These are phyloP conservation scores for Ceratobasidium sp. DNA, from an alignment of 1,284 basidiomycete species.

Conservation along the genomic window DNA sequence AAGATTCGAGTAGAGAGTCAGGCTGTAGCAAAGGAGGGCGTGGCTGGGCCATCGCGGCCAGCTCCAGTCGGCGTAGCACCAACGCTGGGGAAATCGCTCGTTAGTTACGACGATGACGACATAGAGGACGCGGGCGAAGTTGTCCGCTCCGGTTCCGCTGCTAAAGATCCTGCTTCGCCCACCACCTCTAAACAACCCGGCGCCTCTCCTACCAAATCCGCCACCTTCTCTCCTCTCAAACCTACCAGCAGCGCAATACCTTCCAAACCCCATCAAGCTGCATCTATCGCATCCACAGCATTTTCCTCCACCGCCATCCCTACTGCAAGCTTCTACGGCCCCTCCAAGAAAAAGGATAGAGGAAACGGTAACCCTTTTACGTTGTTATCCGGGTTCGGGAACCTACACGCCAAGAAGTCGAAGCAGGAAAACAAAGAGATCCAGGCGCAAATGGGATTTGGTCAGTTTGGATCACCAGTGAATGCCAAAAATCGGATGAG, in stretches of 20 bases:
- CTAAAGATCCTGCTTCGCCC: not conserved
- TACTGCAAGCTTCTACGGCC: constrained; percentile 16
- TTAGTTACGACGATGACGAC: constrained; percentile 26
- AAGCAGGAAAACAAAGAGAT: not conserved
- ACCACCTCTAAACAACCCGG: not conserved
- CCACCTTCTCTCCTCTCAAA: not conserved
- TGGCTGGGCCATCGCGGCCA: constrained; percentile 23
- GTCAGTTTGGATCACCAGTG: not conserved
- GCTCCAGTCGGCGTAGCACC: constrained; percentile 3
- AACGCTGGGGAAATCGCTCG: not conserved
- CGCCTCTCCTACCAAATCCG: not conserved
- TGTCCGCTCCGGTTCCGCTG: not conserved
- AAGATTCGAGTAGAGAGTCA: constrained; percentile 17
- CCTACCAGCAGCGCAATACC: not conserved
- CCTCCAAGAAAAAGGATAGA: constrained; percentile 18
- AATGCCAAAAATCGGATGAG: constrained; percentile 33
- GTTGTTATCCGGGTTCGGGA: not conserved
- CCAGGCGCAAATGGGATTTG: constrained; percentile 17
- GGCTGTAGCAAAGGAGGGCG: constrained; percentile 7
- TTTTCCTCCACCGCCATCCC: constrained; percentile 12
- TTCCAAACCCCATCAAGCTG: not conserved
- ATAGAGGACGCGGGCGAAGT: constrained; percentile 36
- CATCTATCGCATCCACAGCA: not conserved
- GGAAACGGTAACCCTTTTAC: not conserved
- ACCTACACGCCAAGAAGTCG: constrained; percentile 19